Evolutionary conservation across 2,329 filamentous ascomycete species (phyloP).

Genomic region (Neofusicoccum parvum): DNA sequence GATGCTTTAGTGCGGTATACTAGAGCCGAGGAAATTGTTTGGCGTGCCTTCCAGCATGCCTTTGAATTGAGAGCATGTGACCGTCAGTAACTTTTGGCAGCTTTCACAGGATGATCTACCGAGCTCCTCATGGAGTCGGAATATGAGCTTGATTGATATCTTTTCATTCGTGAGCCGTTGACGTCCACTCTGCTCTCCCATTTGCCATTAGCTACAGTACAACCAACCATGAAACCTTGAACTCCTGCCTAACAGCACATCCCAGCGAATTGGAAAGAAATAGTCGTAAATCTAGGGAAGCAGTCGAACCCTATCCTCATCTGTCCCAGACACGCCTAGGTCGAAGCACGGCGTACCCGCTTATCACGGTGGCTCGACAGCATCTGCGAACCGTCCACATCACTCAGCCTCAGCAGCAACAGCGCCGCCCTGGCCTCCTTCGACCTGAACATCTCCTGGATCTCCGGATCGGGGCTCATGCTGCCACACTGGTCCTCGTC

Average conservation of each 20-base stretch:
- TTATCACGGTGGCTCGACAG: slow-evolving; percentile 27
- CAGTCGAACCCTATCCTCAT: not conserved
- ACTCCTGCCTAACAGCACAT: too few relatives aligned
- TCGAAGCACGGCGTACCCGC: slow-evolving; percentile 35
- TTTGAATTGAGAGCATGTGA: too few relatives aligned
- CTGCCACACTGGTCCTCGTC: too few relatives aligned
- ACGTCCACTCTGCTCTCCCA: too few relatives aligned
- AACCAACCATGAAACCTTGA: too few relatives aligned
- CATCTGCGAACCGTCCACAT: slow-evolving; percentile 23
- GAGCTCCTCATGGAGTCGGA: not conserved
- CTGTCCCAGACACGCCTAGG: slow-evolving; percentile 6
- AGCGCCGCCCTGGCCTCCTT: slow-evolving; percentile 40
- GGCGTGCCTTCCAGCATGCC: too few relatives aligned
- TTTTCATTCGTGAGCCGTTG: not conserved
- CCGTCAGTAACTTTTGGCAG: too few relatives aligned
- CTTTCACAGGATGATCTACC: not conserved
- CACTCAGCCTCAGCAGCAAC: slow-evolving; percentile 36
- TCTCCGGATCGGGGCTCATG: not conserved
- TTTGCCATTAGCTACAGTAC: too few relatives aligned
- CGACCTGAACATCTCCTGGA: not conserved
- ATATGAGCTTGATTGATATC: not conserved
- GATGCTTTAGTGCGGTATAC: not conserved
- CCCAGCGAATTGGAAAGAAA: too few relatives aligned
- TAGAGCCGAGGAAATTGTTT: too few relatives aligned
- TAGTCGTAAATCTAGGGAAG: not conserved